Base-by-base conservation (phyloP, 1,139 yeast genomes). In the Protomyces inundatus region DNA sequence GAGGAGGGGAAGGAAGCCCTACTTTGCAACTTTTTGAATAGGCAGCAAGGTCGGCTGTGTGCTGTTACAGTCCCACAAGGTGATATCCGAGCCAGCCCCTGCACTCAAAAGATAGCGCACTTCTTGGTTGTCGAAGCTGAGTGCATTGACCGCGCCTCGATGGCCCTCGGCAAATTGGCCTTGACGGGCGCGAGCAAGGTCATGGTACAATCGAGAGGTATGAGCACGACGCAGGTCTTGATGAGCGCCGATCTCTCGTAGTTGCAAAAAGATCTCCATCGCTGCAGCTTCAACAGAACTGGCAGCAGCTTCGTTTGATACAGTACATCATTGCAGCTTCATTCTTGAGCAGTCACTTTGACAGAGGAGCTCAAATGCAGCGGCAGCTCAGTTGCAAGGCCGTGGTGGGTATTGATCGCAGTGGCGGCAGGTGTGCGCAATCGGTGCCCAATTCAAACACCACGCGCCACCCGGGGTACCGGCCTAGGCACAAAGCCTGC, bases 81-180 rank as follows among this genome's bases (percentile, higher is more conserved):
- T 45, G 12, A 63, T 14, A 16, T 51, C 36, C 6, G 51, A 16
- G 34, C 30, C 55, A 2, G 54, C 57, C 4, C 55, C 54, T 35
- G 48, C 56, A 46, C 59, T 55, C 9, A 56, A 40, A 6, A 57
- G 42, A 51, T 57, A 57, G 30, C 58, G 37, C 4, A 51, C 63
- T 9, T 37, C 55, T 10, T 46, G 52, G 40, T 58, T 53, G 36
- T 63, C 65, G 9, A 63, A 37, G 12, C 46, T 51, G 16, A 63
- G 60, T 7, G 65, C 54, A 36, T 56, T 63, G 6, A 63, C 60
- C 10, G 65, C 61, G 14, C 55, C 54, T n/a, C 48, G 39, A 34
- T 54, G 57, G 48, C 54, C 50, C 42, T 58, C 42, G 12, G 42
- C 12, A 23, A 58, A 33, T 12, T 35, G 36, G 34, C 9, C 42